Conservation (phyloP, 345 rosid genomes). For the Odontarrhena argentea region DNA sequence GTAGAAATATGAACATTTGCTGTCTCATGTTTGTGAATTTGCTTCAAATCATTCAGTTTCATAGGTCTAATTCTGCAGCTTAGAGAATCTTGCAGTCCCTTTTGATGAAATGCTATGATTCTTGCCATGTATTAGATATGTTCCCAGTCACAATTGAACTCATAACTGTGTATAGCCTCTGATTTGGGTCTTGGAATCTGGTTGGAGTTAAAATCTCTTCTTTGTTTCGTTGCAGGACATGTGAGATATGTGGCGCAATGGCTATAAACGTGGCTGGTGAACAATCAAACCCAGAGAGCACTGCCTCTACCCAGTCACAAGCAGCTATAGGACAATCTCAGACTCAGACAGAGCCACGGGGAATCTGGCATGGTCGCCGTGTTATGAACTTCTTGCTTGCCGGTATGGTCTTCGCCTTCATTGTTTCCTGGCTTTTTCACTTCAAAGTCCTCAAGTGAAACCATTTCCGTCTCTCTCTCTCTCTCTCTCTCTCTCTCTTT, state of each 20-base stretch:
- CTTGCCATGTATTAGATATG: not conserved
- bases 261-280: constrained; percentile 54
- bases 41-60: constrained; percentile 8
- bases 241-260: constrained; percentile 67
- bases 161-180: not conserved
- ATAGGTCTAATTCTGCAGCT: constrained; percentile 25
- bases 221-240: constrained; percentile 45
- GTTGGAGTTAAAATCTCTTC: constrained; percentile 15
- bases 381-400: constrained; percentile 65
- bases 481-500: not conserved
- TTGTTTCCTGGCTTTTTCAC: constrained; percentile 73
- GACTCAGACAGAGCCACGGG: constrained; percentile 46
- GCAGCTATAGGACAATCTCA: constrained; percentile 41
- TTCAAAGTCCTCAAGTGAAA: constrained; percentile 45
- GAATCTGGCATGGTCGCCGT: constrained; percentile 64
- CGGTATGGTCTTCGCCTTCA: constrained; percentile 60
- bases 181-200: not conserved
- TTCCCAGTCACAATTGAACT: not conserved
- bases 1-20: too few species aligned
- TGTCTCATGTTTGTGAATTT: constrained; percentile 20
- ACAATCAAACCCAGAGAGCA: constrained; percentile 40
- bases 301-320: constrained; percentile 37
- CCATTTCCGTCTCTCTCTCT: constrained; percentile 8
- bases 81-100: constrained; percentile 8
- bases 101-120: constrained; percentile 12